Evolutionary conservation across 129 eudicot genomes (phyloP), one percentile per base, ranked within the genome.

Genomic region (Pulicaria dysenterica): DNA sequence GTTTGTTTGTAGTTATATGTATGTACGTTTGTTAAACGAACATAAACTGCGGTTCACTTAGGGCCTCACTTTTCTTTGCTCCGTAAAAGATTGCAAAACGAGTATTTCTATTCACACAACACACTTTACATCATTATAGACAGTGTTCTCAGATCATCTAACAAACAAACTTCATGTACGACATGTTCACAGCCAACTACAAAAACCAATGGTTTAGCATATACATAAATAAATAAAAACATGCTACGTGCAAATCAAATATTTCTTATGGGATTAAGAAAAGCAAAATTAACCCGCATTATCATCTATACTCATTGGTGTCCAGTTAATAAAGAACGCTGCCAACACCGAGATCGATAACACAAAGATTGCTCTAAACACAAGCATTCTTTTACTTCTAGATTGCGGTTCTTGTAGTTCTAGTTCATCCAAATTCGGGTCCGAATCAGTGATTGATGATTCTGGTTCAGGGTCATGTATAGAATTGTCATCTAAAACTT

Each of bases 331-430:
- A 47, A 86, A 59, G 72, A 81, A 78, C 2, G 81, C 77, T 46
- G 83, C 96, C 61, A 86, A 72, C 46, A 70, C 78, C 11, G 89
- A 79, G 24, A 85, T 47, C 67, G 82, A 17, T 57, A 92, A 50
- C 64, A 85, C 84, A 34, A 83, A 54, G 34, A 82, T 77, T 2
- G 87, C 76, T 59, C 74, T 72, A 64, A 67, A 43, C 40, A 79
- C 24, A 43, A 45, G 73, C 74, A 49, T 83, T 58, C 65, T 72
- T 45, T 77, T 73, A 69, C 58, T 50, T 40, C 78, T 67, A 51
- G 74, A 13, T 36, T 68, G 61, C 31, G 76, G 64, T 58, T 75
- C 74, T 58, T 73, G 36, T 31, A 10, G 58, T 43, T 59, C 77
- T 59, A 58, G 47, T 13, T 72, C 69, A 72, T 84, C 85, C 49